Evolutionary conservation across 495 filamentous ascomycete genomes (phyloP).

Genomic region (Trichoderma parareesei): DNA sequence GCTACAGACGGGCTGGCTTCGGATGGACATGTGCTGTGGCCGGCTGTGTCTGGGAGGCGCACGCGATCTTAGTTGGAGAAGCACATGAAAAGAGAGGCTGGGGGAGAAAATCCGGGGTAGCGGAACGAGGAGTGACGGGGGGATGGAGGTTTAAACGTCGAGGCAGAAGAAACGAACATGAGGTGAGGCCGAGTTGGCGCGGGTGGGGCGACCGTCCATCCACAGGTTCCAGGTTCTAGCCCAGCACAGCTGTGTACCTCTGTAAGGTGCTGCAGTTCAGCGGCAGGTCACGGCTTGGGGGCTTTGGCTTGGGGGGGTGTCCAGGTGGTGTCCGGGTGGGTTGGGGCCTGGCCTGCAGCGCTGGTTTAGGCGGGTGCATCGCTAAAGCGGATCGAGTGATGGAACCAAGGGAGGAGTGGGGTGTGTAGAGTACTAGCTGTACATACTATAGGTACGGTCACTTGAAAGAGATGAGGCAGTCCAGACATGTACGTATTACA

Average conservation of each 20-base stretch:
- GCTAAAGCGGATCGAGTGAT: neutral
- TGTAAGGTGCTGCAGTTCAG: neutral
- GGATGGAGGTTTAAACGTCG: constrained; percentile 5
- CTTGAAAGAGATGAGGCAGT: too few species aligned
- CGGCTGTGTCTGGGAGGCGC: neutral
- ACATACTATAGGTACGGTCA: too few species aligned
- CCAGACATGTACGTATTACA: too few species aligned
- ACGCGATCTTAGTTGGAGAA: constrained; percentile 5
- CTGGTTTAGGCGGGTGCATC: neutral
- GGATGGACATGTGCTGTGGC: neutral
- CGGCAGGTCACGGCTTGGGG: neutral
- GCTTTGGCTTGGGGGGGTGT: neutral
- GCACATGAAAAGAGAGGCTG: constrained; percentile 7
- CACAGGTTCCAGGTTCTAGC: too few species aligned
- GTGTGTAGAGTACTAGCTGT: neutral
- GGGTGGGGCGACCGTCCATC: neutral
- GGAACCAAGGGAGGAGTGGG: neutral
- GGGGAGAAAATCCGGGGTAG: constrained; percentile 6
- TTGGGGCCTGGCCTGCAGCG: neutral
- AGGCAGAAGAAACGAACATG: neutral
- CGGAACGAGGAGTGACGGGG: neutral
- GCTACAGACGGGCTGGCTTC: neutral
- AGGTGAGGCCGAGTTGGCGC: constrained; percentile 3
- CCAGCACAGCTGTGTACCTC: too few species aligned
- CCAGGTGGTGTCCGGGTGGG: neutral